Evolutionary conservation across 441 rosid species (phyloP).

Genomic region (Erodium moschatum): DNA sequence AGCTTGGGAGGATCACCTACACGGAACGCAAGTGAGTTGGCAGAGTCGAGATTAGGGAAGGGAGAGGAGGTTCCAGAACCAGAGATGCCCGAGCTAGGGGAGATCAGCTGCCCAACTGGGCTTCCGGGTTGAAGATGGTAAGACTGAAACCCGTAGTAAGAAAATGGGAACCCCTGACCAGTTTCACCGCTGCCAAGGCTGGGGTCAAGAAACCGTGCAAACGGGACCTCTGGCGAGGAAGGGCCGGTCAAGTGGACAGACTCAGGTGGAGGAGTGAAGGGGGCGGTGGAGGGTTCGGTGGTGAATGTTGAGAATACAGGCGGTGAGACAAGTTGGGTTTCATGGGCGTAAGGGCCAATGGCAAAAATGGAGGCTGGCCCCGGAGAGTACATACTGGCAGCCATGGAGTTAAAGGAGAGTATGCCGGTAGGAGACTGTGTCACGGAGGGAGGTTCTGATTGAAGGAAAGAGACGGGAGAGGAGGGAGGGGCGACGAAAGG

Average conservation of each 20-base stretch:
- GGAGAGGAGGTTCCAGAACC: slow-evolving; percentile 87
- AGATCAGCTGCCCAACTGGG: slow-evolving; percentile 76
- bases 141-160: slow-evolving; percentile 62
- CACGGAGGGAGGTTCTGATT: slow-evolving; percentile 79
- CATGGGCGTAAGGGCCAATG: slow-evolving; percentile 86
- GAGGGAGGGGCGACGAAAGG: slow-evolving; percentile 95
- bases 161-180: slow-evolving; percentile 22
- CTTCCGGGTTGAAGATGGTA: slow-evolving; percentile 90
- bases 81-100: slow-evolving; percentile 81
- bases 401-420: slow-evolving; percentile 48
- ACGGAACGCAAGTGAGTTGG: too few relatives aligned
- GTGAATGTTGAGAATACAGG: slow-evolving; percentile 86
- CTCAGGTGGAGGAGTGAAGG: slow-evolving; percentile 80
- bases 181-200: slow-evolving; percentile 20
- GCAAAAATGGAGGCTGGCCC: slow-evolving; percentile 82
- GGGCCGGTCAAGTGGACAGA: slow-evolving; percentile 74
- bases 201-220: slow-evolving; percentile 71
- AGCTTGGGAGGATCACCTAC: slow-evolving; percentile 43
- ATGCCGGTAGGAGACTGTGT: slow-evolving; percentile 73
- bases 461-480: slow-evolving; percentile 92
- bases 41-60: slow-evolving; percentile 44
- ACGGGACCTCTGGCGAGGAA: slow-evolving; percentile 92
- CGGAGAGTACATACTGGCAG: slow-evolving; percentile 61
- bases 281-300: slow-evolving; percentile 93
- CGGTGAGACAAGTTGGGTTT: slow-evolving; percentile 83